These are phyloP conservation scores for Diospyros lotus DNA, from an alignment of 148 eudicot genomes.

Conservation along the genomic window DNA sequence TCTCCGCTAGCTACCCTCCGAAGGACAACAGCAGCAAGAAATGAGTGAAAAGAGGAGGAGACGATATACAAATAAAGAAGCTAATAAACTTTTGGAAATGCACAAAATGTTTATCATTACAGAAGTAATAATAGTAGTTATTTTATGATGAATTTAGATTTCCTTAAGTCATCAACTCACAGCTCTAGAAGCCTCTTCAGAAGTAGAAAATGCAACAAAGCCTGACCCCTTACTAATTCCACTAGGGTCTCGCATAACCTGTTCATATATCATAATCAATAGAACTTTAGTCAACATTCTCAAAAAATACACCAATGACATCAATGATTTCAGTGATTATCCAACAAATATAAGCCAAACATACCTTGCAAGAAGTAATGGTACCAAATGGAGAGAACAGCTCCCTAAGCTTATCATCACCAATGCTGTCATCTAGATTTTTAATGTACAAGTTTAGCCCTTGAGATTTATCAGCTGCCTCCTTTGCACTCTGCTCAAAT, in stretches of 20 bases:
- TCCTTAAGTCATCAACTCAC: slow-evolving; percentile 37
- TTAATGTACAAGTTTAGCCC: slow-evolving; percentile 71
- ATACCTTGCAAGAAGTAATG: slow-evolving; percentile 83
- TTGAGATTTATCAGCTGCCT: slow-evolving; percentile 60
- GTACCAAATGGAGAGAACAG: slow-evolving; percentile 62
- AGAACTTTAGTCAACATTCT: not conserved
- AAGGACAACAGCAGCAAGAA: not conserved
- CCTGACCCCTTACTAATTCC: slow-evolving; percentile 85
- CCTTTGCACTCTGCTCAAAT: slow-evolving; percentile 64
- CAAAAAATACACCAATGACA: not conserved
- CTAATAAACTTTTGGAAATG: too few relatives aligned
- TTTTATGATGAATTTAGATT: too few relatives aligned
- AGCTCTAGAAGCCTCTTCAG: slow-evolving; percentile 87
- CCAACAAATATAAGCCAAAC: slow-evolving; percentile 5
- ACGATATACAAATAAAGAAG: too few relatives aligned
- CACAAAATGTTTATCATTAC: too few relatives aligned
- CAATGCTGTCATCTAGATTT: slow-evolving; percentile 73
- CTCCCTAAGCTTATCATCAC: slow-evolving; percentile 80
- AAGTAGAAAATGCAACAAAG: slow-evolving; percentile 77
- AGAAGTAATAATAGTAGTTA: not conserved
- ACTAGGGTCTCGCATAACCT: slow-evolving; percentile 83
- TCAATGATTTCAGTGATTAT: not conserved
- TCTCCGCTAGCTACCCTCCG: slow-evolving; percentile 47
- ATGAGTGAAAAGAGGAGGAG: not conserved
- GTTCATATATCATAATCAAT: slow-evolving; percentile 15